phyloP scores from a whole-genome alignment of 1,284 basidiomycete genomes.

The Flammula alnicola region DNA sequence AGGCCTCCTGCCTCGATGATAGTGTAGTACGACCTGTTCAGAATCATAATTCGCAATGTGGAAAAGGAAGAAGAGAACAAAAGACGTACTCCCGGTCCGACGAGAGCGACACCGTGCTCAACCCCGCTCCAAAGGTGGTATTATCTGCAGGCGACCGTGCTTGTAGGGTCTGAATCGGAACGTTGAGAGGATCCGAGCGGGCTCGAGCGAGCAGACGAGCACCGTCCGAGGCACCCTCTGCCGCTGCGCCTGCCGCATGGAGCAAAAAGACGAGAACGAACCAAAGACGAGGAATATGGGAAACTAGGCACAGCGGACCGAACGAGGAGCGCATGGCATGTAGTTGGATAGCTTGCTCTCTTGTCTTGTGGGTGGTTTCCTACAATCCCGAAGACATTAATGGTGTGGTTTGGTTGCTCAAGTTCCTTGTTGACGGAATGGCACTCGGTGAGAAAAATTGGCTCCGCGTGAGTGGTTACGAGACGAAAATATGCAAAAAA shows the following conservation, averaged over 20 bases:
- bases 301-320: not conserved
- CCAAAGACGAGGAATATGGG: not conserved
- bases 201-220: slow-evolving; percentile 19
- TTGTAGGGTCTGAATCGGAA: slow-evolving; percentile 32
- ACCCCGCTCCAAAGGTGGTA: slow-evolving; percentile 35
- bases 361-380: not conserved
- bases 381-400: slow-evolving; percentile 6
- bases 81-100: slow-evolving; percentile 52
- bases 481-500: slow-evolving; percentile 2
- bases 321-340: not conserved
- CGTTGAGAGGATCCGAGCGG: slow-evolving; percentile 29
- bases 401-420: not conserved
- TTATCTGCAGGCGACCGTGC: slow-evolving; percentile 31
- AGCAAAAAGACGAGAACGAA: slow-evolving; percentile 8
- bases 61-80: not conserved
- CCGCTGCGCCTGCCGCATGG: not conserved
- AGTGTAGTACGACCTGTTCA: slow-evolving; percentile 64
- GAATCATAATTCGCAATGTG: not conserved
- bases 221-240: slow-evolving; percentile 1
- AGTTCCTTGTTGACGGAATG: slow-evolving; percentile 6
- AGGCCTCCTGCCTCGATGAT: slow-evolving; percentile 63
- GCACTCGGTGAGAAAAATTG: not conserved
- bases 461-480: not conserved
- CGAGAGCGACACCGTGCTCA: slow-evolving; percentile 46
- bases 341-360: not conserved